Percentiles rank a stretch among this genome's conserved stretches.
Conservation (phyloP, 2,329 filamentous ascomycete genomes). For the Fusarium caatingaense region DNA sequence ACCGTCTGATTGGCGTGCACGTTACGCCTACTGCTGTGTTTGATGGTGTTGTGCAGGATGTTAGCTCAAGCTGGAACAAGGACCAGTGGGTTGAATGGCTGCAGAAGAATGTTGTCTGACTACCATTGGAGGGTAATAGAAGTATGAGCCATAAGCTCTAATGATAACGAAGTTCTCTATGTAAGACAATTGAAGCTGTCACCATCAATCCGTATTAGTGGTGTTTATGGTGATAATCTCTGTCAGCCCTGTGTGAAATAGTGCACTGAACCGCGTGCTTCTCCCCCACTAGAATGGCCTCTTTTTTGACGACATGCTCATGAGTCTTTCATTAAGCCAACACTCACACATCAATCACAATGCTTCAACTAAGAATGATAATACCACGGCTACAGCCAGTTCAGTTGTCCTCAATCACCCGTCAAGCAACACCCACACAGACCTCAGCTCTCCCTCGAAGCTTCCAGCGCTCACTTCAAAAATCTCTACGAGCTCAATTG, state of each 20-base stretch:
- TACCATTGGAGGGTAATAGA: neutral
- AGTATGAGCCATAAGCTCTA: slow-evolving; percentile 17
- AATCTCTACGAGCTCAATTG: slow-evolving; percentile 40
- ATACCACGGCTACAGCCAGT: slow-evolving; percentile 35
- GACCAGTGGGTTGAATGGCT: slow-evolving; percentile 91
- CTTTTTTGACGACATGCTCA: slow-evolving; percentile 28
- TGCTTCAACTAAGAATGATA: slow-evolving; percentile 39
- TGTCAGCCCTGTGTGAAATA: slow-evolving; percentile 6
- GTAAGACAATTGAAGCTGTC: slow-evolving; percentile 17
- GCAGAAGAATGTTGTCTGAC: slow-evolving; percentile 63
- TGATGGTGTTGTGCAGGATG: slow-evolving; percentile 84
- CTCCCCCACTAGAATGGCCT: slow-evolving; percentile 17
- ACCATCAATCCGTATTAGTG: neutral
- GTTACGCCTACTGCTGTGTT: slow-evolving; percentile 92
- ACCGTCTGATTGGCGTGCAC: slow-evolving; percentile 83
- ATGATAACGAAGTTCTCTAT: slow-evolving; percentile 3
- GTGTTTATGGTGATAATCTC: slow-evolving; percentile 8
- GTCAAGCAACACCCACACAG: neutral
- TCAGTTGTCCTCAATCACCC: slow-evolving; percentile 22
- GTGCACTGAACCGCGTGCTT: neutral
- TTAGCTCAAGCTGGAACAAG: slow-evolving; percentile 81
- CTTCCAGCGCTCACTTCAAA: slow-evolving; percentile 38
- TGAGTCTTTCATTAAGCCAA: slow-evolving; percentile 9
- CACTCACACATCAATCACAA: slow-evolving; percentile 19
- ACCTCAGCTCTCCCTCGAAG: slow-evolving; percentile 21